These are phyloP conservation scores for Citrus glauca DNA, from an alignment of 345 rosid genomes.

Conservation along the genomic window DNA sequence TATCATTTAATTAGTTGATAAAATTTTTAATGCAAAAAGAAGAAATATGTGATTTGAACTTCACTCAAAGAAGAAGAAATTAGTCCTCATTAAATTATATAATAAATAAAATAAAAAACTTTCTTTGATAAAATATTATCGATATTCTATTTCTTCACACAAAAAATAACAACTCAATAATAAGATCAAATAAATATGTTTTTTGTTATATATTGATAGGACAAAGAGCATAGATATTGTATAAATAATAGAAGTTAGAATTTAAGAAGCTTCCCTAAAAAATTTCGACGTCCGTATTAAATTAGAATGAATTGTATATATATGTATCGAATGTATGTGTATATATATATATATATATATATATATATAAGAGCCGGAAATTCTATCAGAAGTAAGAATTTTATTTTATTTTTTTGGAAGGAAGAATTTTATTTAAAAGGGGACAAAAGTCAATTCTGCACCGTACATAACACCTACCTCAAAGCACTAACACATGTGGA, in stretches of 20 bases:
- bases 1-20: too few species aligned
- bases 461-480: not conserved
- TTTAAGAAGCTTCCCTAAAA: not conserved
- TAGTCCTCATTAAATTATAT: too few species aligned
- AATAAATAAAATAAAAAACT: too few species aligned
- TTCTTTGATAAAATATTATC: too few species aligned
- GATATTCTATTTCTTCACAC: fast-evolving
- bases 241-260: not conserved
- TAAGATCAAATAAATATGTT: not conserved
- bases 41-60: too few species aligned
- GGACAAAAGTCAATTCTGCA: not conserved
- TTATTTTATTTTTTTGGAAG: not conserved
- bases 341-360: too few species aligned
- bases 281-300: not conserved
- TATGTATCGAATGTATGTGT: too few species aligned
- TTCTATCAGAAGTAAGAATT: not conserved
- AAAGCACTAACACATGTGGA: not conserved
- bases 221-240: not conserved
- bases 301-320: not conserved
- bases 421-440: not conserved
- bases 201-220: too few species aligned
- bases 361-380: not conserved
- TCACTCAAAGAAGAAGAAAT: too few species aligned
- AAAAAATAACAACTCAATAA: not conserved
- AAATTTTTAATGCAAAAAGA: too few species aligned